These are phyloP conservation scores for Sporisorium sorghi DNA, from an alignment of 1,284 basidiomycete species.

Conservation along the genomic window DNA sequence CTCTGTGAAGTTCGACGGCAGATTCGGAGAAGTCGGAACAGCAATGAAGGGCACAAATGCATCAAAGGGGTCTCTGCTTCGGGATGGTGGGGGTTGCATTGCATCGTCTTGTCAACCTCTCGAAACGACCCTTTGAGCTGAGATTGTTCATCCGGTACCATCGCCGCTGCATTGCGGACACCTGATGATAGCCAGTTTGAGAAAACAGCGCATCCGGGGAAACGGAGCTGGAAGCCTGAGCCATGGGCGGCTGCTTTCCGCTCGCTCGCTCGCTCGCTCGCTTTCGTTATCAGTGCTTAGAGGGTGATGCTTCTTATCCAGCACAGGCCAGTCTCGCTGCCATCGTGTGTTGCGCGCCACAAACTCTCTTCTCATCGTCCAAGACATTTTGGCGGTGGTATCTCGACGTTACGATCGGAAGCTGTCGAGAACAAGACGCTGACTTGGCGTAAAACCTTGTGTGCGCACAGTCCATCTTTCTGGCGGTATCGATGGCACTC, in stretches of 20 bases:
- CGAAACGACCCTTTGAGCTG: not conserved
- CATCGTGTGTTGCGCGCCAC: not conserved
- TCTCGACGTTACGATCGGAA: too few species aligned
- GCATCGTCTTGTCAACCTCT: not conserved
- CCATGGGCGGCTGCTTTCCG: constrained; percentile 5
- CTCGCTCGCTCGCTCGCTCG: not conserved
- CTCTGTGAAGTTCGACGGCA: not conserved
- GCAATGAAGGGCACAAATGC: not conserved
- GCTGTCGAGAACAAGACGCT: not conserved
- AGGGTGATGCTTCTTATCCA: not conserved
- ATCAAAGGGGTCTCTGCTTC: not conserved
- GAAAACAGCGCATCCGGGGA: not conserved
- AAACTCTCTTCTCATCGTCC: not conserved
- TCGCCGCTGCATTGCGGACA: too few species aligned
- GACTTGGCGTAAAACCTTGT: not conserved
- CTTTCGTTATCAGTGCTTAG: constrained; percentile 5
- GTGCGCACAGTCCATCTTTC: constrained; percentile 12
- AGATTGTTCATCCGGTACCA: not conserved
- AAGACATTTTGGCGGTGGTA: too few species aligned
- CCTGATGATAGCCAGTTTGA: too few species aligned
- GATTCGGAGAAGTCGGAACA: not conserved
- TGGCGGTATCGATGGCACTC: constrained; percentile 24
- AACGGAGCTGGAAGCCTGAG: not conserved
- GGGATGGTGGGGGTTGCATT: not conserved
- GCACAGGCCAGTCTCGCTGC: constrained; percentile 2